A percentile compares a stretch with the other conserved stretches of the same genome.
These are phyloP conservation scores for Rhipidocladum racemiflorum DNA, from an alignment of 176 grass and related monocot genomes.

Conservation along the genomic window DNA sequence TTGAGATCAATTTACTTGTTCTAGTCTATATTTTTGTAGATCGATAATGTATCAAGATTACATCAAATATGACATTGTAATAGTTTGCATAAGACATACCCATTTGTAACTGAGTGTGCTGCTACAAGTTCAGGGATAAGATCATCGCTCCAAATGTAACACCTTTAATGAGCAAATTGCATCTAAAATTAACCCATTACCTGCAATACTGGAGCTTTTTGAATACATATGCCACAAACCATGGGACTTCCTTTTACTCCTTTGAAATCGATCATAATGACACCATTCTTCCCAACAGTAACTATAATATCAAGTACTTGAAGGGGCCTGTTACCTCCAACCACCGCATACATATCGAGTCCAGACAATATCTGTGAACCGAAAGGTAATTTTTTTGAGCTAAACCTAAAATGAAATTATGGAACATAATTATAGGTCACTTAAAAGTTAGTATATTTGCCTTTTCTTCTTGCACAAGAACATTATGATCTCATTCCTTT, in stretches of 20 bases:
- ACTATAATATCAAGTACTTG: slow-evolving; percentile 75
- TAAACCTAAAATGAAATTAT: slow-evolving; percentile 2
- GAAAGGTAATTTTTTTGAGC: slow-evolving; percentile 8
- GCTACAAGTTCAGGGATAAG: slow-evolving; percentile 16
- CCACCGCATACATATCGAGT: slow-evolving; percentile 73
- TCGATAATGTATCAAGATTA: slow-evolving; percentile 16
- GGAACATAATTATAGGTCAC: neutral
- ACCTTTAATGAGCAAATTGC: neutral
- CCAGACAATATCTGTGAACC: slow-evolving; percentile 63
- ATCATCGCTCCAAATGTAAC: neutral
- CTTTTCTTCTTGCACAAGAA: slow-evolving; percentile 88
- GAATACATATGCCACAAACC: slow-evolving; percentile 74
- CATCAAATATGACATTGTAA: slow-evolving; percentile 18
- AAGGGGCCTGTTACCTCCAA: slow-evolving; percentile 85
- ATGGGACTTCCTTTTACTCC: slow-evolving; percentile 74
- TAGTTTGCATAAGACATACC: slow-evolving; percentile 54
- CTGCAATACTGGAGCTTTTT: slow-evolving; percentile 47
- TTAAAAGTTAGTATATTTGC: slow-evolving; percentile 37
- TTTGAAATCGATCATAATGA: slow-evolving; percentile 54
- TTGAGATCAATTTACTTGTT: slow-evolving; percentile 63
- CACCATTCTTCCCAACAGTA: slow-evolving; percentile 39
- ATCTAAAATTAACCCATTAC: slow-evolving; percentile 40
- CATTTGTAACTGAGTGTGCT: slow-evolving; percentile 27
- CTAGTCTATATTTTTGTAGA: slow-evolving; percentile 33
- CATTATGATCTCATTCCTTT: slow-evolving; percentile 89